These are phyloP conservation scores for Entrophospora sp. DNA, from an alignment of 192 early-diverging fungal species.

Conservation along the genomic window DNA sequence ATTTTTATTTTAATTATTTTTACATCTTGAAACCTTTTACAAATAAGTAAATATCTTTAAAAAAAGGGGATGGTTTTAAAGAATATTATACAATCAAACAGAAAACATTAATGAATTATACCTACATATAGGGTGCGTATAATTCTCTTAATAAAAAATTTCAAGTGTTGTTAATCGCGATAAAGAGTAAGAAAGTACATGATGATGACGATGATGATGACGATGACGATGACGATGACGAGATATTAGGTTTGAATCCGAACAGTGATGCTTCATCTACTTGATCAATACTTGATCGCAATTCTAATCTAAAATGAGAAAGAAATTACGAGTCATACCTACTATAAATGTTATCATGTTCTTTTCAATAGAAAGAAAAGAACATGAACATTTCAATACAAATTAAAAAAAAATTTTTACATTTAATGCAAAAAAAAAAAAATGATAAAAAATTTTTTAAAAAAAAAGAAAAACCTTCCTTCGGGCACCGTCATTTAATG, in stretches of 20 bases:
- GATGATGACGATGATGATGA: no score
- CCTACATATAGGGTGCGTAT: neutral
- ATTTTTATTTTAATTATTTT: neutral
- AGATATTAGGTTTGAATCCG: neutral
- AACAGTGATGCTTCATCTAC: slow-evolving; percentile 8
- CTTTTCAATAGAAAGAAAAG: neutral
- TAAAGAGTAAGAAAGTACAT: slow-evolving; percentile 4
- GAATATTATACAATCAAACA: slow-evolving; percentile 10
- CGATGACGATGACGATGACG: no score
- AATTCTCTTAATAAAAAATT: slow-evolving; percentile 13
- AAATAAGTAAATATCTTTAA: slow-evolving; percentile 1
- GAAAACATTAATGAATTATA: slow-evolving; percentile 9
- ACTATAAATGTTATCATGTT: neutral
- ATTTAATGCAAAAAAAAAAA: no score
- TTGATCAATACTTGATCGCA: slow-evolving; percentile 11
- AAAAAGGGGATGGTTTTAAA: neutral
- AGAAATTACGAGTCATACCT: slow-evolving; percentile 16
- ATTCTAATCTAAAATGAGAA: slow-evolving; percentile 14
- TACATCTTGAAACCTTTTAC: neutral
- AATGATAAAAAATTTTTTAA: neutral
- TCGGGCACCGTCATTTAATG: neutral
- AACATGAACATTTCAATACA: neutral
- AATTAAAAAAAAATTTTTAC: no score
- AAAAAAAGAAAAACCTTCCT: slow-evolving; percentile 10
- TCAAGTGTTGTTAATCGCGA: slow-evolving; percentile 15